These are phyloP conservation scores for Globisporangium perplexum DNA, from an alignment of 352 stramenopile species.

Conservation along the genomic window DNA sequence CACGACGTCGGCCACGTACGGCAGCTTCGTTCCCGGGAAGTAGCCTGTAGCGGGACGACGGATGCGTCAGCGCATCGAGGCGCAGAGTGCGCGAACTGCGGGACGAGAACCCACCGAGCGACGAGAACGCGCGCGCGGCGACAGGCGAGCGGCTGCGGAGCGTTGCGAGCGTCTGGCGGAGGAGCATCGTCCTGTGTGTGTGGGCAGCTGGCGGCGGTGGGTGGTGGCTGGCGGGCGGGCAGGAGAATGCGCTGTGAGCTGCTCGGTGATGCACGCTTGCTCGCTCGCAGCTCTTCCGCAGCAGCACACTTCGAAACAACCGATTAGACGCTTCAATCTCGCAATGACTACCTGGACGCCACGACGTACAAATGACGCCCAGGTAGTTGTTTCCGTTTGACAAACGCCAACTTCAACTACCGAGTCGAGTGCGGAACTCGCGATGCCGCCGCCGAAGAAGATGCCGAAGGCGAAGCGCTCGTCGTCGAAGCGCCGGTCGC, in stretches of 20 bases:
- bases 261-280: neutral
- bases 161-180: slow-evolving; percentile 15
- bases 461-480: neutral
- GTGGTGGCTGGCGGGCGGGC: neutral
- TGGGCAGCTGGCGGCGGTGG: neutral
- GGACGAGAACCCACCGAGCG: slow-evolving; percentile 20
- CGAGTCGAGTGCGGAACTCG: neutral
- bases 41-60: too few species aligned
- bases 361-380: neutral
- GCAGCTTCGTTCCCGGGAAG: slow-evolving; percentile 83
- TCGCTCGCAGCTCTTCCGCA: neutral
- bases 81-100: neutral
- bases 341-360: neutral
- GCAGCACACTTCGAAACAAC: slow-evolving; percentile 15
- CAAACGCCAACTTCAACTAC: neutral
- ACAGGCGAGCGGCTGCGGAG: slow-evolving; percentile 5
- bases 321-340: slow-evolving; percentile 11
- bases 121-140: slow-evolving; percentile 19
- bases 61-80: too few species aligned
- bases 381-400: too few species aligned
- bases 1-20: slow-evolving; percentile 83
- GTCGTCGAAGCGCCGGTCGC: neutral
- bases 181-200: slow-evolving; percentile 1
- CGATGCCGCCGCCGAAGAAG: neutral
- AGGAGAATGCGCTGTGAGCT: neutral